These are phyloP conservation scores for Colletotrichum tropicicola DNA, from an alignment of 2,329 filamentous ascomycete genomes.

Conservation along the genomic window DNA sequence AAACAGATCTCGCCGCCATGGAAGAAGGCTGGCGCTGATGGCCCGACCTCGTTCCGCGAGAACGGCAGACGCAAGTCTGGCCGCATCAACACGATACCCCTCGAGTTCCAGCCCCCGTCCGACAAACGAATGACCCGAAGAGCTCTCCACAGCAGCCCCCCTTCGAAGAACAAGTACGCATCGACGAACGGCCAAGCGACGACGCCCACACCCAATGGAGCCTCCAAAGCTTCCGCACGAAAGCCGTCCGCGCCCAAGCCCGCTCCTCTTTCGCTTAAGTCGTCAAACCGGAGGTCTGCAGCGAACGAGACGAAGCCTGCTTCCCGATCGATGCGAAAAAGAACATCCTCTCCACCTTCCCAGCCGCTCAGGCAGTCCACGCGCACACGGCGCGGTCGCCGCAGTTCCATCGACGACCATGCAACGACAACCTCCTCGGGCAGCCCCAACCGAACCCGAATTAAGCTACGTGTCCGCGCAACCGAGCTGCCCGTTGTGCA, in stretches of 20 bases:
- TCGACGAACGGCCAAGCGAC: slow-evolving; percentile 40
- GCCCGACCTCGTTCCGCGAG: slow-evolving; percentile 84
- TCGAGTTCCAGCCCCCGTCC: slow-evolving; percentile 59
- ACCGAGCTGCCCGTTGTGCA: slow-evolving; percentile 66
- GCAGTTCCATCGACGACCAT: slow-evolving; percentile 42
- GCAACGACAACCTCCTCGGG: slow-evolving; percentile 24
- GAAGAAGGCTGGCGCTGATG: slow-evolving; percentile 86
- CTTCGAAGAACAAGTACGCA: slow-evolving; percentile 38
- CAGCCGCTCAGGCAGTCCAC: slow-evolving; percentile 49
- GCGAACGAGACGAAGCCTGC: slow-evolving; percentile 41
- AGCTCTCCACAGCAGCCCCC: slow-evolving; percentile 45
- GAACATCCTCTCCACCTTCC: slow-evolving; percentile 50
- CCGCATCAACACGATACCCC: slow-evolving; percentile 66
- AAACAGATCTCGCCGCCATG: slow-evolving; percentile 85
- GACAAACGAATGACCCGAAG: slow-evolving; percentile 63
- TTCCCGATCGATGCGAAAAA: slow-evolving; percentile 46
- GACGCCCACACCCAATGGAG: slow-evolving; percentile 39
- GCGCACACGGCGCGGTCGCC: slow-evolving; percentile 53
- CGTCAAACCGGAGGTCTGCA: slow-evolving; percentile 40
- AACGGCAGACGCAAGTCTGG: slow-evolving; percentile 76
- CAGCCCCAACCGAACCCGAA: slow-evolving; percentile 47
- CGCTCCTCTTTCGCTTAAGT: slow-evolving; percentile 33
- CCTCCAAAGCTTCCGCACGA: slow-evolving; percentile 38
- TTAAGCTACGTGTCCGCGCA: slow-evolving; percentile 58
- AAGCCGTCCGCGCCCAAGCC: slow-evolving; percentile 26